Evolutionary conservation across 192 early-diverging fungal species (phyloP), one percentile per base, ranked within the genome.

Genomic region (Podila minutissima): DNA sequence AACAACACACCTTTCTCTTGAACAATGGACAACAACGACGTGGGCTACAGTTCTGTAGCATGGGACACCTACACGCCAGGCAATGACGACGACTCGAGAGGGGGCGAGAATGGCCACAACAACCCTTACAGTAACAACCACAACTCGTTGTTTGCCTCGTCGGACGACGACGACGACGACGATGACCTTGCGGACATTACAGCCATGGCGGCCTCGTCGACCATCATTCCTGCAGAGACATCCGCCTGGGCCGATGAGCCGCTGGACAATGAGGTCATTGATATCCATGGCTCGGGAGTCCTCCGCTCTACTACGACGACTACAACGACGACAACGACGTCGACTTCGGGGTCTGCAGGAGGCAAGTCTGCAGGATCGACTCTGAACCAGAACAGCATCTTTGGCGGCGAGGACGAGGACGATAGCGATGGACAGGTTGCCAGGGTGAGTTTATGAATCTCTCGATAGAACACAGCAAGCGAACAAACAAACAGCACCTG

Each of bases 181-280:
- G 77, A 81, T 55, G 71, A 73, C 62, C 53, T 73, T 3, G 49
- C 65, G 0, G 77, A 81, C 71, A 69, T 73, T 35, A 65, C 71
- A 12, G 71, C 66, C 32, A 46, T 46, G 41, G 69, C 67, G 6
- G 55, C 77, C 17, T 81, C 77, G 12, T 81, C 77, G 17, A 26
- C 58, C 71, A 81, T 81, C 50, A 62, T 81, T 2, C 77, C 77
- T 51, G 77, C 77, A 64, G 77, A 81, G 62, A 69, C 77, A 15
- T 81, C 77, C 2, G 77, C 77, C 19, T 81, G 77, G 77, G 77
- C 77, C 29, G 77, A 81, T 53, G 77, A 81, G 33, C 58, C 77
- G 31, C 67, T 81, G 33, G 77, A 81, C 58, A 81, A 69, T 73
- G 77, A 81, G 26, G 77, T 81, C 49, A 81, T 81, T 41, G 77